A percentile compares a stretch with the other conserved stretches of the same genome.
These are phyloP conservation scores for Pelargonium cotyledonis DNA, from an alignment of 441 rosid genomes.

Conservation along the genomic window DNA sequence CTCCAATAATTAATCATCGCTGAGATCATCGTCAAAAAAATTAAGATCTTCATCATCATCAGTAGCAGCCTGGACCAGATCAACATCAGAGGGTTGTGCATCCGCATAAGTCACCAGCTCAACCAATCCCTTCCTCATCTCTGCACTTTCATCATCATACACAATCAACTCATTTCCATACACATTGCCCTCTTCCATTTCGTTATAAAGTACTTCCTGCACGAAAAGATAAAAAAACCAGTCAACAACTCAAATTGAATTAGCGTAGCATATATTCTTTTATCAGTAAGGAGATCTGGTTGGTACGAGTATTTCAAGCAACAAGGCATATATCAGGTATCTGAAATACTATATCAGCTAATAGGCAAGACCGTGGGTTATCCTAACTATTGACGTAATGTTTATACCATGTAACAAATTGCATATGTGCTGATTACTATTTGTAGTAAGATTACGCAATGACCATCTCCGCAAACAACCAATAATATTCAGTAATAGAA, in stretches of 20 bases:
- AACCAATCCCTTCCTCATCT: conserved; percentile 19
- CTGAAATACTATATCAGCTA: too few species aligned
- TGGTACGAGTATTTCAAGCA: too few species aligned
- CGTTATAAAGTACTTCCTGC: conserved; percentile 34
- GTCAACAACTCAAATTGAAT: not conserved
- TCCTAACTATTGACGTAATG: too few species aligned
- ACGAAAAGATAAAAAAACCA: not conserved
- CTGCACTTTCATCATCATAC: conserved; percentile 30
- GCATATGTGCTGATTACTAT: not conserved
- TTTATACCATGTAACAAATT: too few species aligned
- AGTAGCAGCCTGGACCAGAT: conserved; percentile 25
- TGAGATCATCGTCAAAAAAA: conserved; percentile 41
- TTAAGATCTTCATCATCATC: conserved; percentile 37
- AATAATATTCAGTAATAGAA: not conserved
- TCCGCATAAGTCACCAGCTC: conserved; percentile 32
- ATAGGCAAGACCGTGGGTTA: too few species aligned
- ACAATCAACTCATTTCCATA: conserved; percentile 27
- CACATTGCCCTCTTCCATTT: conserved; percentile 31
- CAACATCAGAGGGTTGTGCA: conserved; percentile 35
- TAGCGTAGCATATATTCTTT: not conserved
- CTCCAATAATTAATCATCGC: conserved; percentile 21
- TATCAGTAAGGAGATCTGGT: not conserved
- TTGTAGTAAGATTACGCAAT: not conserved
- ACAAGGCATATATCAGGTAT: too few species aligned
- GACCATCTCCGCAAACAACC: conserved; percentile 4